Evolutionary conservation across 805 yeast species (phyloP).

Genomic region (Candida verbasci): DNA sequence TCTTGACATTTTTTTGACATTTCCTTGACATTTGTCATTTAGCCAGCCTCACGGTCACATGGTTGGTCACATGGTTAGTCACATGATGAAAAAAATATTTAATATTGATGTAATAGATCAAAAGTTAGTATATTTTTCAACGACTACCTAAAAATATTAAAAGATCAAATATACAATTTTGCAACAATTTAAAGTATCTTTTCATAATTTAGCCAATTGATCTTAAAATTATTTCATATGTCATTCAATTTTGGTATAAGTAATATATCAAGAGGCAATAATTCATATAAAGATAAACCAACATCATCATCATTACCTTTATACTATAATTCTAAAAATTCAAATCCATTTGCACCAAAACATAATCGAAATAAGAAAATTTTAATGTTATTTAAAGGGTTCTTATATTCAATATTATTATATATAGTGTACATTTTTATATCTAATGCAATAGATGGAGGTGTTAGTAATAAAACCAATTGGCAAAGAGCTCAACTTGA

Average conservation of each 20-base stretch:
- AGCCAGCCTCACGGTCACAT: no score
- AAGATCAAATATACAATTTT: slow-evolving; percentile 1
- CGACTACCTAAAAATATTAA: no score
- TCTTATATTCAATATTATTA: slow-evolving; percentile 35
- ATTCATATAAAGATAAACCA: slow-evolving; percentile 10
- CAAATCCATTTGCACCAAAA: slow-evolving; percentile 8
- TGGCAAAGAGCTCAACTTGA: slow-evolving; percentile 52
- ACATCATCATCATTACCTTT: slow-evolving; percentile 20
- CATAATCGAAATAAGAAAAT: slow-evolving; percentile 11
- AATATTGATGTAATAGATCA: no score
- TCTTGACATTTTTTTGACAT: no score
- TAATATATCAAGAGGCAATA: slow-evolving; percentile 9
- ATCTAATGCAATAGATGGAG: slow-evolving; percentile 4
- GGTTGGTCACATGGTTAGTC: no score
- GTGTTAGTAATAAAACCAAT: not conserved
- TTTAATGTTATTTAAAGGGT: slow-evolving; percentile 40
- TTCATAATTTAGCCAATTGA: no score
- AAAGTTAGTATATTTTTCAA: no score
- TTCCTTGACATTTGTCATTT: no score
- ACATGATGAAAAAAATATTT: no score
- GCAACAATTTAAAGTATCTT: no score
- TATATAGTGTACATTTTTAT: slow-evolving; percentile 33
- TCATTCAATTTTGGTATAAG: slow-evolving; percentile 9
- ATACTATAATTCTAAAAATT: slow-evolving; percentile 29
- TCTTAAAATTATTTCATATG: slow-evolving; percentile 3